Evolutionary conservation across 208 protist genomes (phyloP), one percentile per base, ranked within the genome.

Genomic region (Trypanosoma conorhini): DNA sequence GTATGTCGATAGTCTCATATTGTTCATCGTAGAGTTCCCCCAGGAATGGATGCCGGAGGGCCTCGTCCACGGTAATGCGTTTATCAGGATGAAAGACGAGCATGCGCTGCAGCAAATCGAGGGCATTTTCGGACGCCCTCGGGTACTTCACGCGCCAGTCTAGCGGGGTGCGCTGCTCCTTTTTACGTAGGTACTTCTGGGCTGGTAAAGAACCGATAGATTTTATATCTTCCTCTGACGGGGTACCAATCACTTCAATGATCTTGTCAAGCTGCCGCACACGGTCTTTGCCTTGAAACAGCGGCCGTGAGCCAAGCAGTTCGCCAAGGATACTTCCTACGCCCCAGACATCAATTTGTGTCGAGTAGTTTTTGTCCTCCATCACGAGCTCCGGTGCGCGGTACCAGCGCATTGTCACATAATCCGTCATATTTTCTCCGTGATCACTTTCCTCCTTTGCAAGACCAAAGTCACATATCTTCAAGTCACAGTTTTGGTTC

Each of bases 401-500:
- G 83, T 98, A 98, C 96, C 96, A 98, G 12, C 96, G 85, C 90
- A 96, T 98, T 42, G 92, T 97, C 65, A 98, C 95, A 78, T 98
- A 98, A 73, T 97, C 93, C 24, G 95, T 98, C 90, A 97, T 95
- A 79, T 95, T 84, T 62, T 95, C 86, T 8, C 83, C 91, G 66
- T 94, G 86, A 52, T 96, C 87, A 51, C 78, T 87, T 70, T 93
- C 89, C 65, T 95, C 90, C 77, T 94, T 92, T 17, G 93, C 90
- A 28, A 98, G 85, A 1, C 94, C 96, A 77, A 98, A 98, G 85
- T 99, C 97, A 67, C 93, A 97, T 59, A 99, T 98, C 84, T 98
- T 99, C 19, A 99, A 72, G 64, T 98, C 96, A 80, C 97, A 99
- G 79, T 98, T 98, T 33, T 86, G 96, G 85, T 99, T 99, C 22